A percentile compares a stretch with the other conserved stretches of the same genome.
Conservation (phyloP, 2,329 filamentous ascomycete genomes). For the Apiospora pterosperma region DNA sequence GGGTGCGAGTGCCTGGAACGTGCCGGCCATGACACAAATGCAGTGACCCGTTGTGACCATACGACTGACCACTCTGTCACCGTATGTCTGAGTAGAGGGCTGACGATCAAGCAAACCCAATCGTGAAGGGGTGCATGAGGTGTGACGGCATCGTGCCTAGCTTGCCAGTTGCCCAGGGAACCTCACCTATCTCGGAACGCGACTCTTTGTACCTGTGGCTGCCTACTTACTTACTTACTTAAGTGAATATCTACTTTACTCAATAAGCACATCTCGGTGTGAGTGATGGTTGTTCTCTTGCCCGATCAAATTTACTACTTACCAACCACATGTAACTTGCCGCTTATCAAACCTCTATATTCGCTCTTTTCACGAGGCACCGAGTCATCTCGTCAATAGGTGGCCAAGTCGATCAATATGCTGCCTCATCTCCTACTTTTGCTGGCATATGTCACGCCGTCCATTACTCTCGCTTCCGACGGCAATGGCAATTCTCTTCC, state of each 20-base stretch:
- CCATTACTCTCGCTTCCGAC: background rate
- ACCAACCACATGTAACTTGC: too few relatives aligned
- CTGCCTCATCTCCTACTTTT: background rate
- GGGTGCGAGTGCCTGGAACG: background rate
- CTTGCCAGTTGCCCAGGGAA: background rate
- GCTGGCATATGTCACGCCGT: background rate
- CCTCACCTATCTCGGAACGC: background rate
- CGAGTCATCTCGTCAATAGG: background rate
- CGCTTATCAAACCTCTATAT: background rate
- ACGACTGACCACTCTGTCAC: background rate
- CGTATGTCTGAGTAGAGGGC: background rate
- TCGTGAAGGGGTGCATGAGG: background rate
- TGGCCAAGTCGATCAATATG: background rate
- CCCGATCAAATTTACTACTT: too few relatives aligned
- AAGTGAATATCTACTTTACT: too few relatives aligned
- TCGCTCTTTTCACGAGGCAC: too few relatives aligned
- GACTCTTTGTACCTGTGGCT: background rate
- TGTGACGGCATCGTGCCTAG: background rate
- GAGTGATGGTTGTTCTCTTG: too few relatives aligned
- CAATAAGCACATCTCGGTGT: too few relatives aligned
- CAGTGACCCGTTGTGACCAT: background rate
- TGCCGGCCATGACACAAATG: slow-evolving; percentile 1
- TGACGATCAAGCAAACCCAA: background rate
- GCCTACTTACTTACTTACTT: too few relatives aligned
- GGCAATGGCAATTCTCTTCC: slow-evolving; percentile 2